These are phyloP conservation scores for Aulographum hederae DNA, from an alignment of 2,329 filamentous ascomycete species.

Conservation along the genomic window DNA sequence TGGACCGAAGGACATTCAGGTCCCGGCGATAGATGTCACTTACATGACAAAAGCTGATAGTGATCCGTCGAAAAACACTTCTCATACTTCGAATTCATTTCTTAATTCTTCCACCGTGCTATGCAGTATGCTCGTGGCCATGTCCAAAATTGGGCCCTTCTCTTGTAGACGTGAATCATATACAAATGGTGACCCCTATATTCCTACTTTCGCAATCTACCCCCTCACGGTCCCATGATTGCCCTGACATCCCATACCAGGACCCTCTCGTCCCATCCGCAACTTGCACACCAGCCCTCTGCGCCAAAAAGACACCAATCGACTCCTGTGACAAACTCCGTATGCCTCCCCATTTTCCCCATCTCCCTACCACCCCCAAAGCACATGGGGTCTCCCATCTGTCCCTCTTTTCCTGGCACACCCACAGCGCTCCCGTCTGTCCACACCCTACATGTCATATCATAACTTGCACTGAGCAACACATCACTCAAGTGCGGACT, in stretches of 20 bases:
- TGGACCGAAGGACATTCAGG: too few relatives aligned
- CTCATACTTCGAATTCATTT: too few relatives aligned
- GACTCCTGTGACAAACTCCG: conserved; percentile 88
- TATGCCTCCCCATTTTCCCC: conserved; percentile 79
- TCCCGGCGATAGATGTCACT: too few relatives aligned
- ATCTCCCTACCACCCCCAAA: conserved; percentile 47
- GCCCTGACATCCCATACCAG: conserved; percentile 78
- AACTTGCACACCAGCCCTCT: conserved; percentile 88
- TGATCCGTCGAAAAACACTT: too few relatives aligned
- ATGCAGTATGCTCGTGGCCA: too few relatives aligned
- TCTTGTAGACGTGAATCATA: too few relatives aligned
- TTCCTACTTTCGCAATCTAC: too few relatives aligned
- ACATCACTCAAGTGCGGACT: conserved; percentile 85
- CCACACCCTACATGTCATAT: conserved; percentile 96
- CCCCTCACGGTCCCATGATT: conserved; percentile 31
- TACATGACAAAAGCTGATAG: too few relatives aligned
- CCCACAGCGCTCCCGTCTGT: conserved; percentile 51
- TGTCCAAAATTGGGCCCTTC: too few relatives aligned
- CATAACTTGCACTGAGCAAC: conserved; percentile 77
- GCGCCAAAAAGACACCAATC: conserved; percentile 96
- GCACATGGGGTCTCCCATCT: conserved; percentile 18
- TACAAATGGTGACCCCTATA: too few relatives aligned
- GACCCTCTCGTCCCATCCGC: conserved; percentile 84
- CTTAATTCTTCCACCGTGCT: too few relatives aligned
- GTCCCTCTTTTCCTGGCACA: conserved; percentile 16